Percentiles rank a stretch among this genome's conserved stretches.
These are phyloP conservation scores for Scenedesmus sp. DNA, from an alignment of 163 green algal species.

Conservation along the genomic window DNA sequence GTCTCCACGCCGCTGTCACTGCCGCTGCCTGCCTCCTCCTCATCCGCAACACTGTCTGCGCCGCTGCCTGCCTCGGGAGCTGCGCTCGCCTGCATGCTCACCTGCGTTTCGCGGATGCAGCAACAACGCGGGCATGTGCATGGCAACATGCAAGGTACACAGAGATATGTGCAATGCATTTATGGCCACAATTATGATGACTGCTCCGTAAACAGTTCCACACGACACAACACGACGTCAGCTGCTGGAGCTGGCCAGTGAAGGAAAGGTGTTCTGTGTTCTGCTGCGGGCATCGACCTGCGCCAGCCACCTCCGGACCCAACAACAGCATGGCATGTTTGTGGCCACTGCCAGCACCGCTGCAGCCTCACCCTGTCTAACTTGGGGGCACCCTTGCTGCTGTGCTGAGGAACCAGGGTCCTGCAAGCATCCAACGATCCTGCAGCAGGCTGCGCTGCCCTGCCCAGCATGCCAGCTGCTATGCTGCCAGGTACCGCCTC, in stretches of 20 bases:
- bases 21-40: neutral
- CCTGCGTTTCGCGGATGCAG: neutral
- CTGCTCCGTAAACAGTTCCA: no score
- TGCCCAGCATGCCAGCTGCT: neutral
- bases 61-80: neutral
- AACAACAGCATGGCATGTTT: neutral
- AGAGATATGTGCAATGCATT: no score
- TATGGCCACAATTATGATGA: no score
- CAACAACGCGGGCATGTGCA: neutral
- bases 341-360: neutral
- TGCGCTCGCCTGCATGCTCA: neutral
- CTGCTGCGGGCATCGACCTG: no score
- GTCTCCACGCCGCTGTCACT: neutral
- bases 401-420: neutral
- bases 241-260: no score
- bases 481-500: neutral
- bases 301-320: neutral
- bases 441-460: neutral
- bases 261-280: no score
- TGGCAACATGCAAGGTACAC: no score
- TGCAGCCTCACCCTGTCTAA: neutral
- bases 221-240: no score
- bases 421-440: neutral
- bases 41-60: neutral
- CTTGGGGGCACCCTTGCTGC: neutral